These are phyloP conservation scores for Populus alba DNA, from an alignment of 345 rosid species.

Conservation along the genomic window DNA sequence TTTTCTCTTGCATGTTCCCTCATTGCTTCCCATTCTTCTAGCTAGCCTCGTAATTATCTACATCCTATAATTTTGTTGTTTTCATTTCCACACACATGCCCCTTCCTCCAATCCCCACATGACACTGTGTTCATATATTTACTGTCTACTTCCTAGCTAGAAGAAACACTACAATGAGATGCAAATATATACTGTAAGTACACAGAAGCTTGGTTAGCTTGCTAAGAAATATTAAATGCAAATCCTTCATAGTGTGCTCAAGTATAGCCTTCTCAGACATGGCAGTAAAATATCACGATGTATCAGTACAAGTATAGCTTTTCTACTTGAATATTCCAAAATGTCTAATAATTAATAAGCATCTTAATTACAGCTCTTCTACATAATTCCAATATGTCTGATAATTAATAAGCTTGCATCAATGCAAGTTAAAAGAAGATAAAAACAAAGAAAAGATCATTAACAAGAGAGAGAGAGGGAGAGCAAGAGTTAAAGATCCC, in stretches of 20 bases:
- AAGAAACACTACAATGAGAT: neutral
- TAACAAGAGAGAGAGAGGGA: neutral
- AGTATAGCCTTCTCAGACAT: neutral
- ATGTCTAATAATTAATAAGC: constrained; percentile 17
- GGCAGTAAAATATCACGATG: neutral
- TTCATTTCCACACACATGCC: neutral
- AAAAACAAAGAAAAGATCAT: neutral
- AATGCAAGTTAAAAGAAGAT: constrained; percentile 14
- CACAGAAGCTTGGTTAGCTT: neutral
- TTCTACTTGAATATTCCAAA: constrained; percentile 11
- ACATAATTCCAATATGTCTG: constrained; percentile 23
- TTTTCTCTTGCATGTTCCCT: neutral
- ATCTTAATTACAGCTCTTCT: constrained; percentile 10
- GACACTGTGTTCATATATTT: neutral
- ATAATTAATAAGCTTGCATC: constrained; percentile 20
- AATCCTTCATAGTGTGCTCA: too few species aligned
- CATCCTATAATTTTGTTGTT: neutral
- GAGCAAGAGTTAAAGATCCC: constrained; percentile 14
- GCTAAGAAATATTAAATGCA: neutral
- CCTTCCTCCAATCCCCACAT: neutral
- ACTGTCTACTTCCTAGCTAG: neutral
- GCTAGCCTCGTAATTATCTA: neutral
- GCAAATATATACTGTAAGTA: neutral
- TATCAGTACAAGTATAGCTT: neutral
- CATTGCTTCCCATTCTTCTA: neutral